Evolutionary conservation across 306 rosid species (phyloP), one percentile per base, ranked within the genome.

Genomic region (Fragaria nilgerrensis): DNA sequence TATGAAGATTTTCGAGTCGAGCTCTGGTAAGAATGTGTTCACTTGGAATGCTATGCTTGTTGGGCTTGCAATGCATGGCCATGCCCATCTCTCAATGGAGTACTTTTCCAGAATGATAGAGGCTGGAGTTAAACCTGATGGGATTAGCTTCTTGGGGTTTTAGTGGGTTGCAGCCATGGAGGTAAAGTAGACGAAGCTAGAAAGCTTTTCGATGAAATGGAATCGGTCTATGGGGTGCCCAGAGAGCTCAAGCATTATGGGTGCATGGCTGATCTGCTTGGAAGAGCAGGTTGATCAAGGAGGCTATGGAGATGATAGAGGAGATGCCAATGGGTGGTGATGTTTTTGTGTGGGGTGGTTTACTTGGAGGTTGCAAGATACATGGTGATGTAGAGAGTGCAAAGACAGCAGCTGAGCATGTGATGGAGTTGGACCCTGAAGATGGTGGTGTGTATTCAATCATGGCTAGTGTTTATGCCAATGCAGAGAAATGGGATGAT

Each of bases 1-100:
- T 0, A 81, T 73, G 67, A 77, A 80, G 8, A 77, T 86, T 48
- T 92, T 92, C 66, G 87, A 92, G 65, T 75, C 87, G 4, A 82
- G 88, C 66, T 19, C 7, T 0, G 77, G 81, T 22, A 90, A 87
- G 82, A 74, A 84, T n/a, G 81, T 92, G 67, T 86, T 80, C 66
- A 85, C 94, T 0, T 92, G 96, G 96, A 92, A 92, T 80, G 92
- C 97, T 55, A 89, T 92, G 91, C 89, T 90, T 56, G 91, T 78
- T 73, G 96, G 97, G 34, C 85, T 87, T 39, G 93, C 94, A 68
- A 86, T 87, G 85, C 94, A 92, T 27, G 97, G 97, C 15, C 82
- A 82, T 1, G 90, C 92, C 44, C 72, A 73, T 10, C 34, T 73
- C 45, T 80, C 83, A 71, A 23, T 92, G 15, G 75, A 71, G 0